Base-by-base conservation (phyloP, 208 protist species). In the Naegleria lovaniensis region DNA sequence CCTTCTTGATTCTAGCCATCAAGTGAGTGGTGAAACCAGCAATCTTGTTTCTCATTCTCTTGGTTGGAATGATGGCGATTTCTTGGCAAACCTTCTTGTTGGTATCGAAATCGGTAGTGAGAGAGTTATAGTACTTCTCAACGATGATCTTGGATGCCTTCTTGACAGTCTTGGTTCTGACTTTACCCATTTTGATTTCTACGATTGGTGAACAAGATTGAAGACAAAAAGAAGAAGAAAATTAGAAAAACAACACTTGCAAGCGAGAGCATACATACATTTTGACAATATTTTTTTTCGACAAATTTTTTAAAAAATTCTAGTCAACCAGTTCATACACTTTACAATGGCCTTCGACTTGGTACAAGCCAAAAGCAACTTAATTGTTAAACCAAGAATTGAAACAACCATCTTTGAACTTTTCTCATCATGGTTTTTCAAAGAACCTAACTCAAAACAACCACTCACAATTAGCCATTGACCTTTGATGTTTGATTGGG, bases 31-130 rank as follows among this genome's bases (percentile, higher is more conserved):
- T 93, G 96, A 99, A 99, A 89, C 98, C 99, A 92, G 98, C 97
- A 92, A 99, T 99, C 97, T 99, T 99, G 97, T 99, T 99, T 95
- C 99, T 97, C 92, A 99, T 96, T 92, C 99, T 96, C 97, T 99
- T 99, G 90, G 98, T 99, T 91, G 97, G 97, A 88, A 99, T 98
- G 90, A 97, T 96, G 85, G 98, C 99, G 58, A 99, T 97, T 92
- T 99, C 98, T 89, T 98, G 93, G 85, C 97, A 91, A 58, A 97
- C 92, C 40, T 93, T 92, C 96, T 99, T 99, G 98, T 99, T 99
- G 94, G 97, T 98, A 92, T 99, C 97, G 96, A 99, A 99, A 95
- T 99, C 99, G 84, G 95, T 92, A 92, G 97, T 99, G 91, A 99
- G 97, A 92, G 97, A 96, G 86, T 97, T 95, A 96, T 99, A 99